Conservation (phyloP, 2,329 filamentous ascomycete genomes). For the Lithohypha guttulata region DNA sequence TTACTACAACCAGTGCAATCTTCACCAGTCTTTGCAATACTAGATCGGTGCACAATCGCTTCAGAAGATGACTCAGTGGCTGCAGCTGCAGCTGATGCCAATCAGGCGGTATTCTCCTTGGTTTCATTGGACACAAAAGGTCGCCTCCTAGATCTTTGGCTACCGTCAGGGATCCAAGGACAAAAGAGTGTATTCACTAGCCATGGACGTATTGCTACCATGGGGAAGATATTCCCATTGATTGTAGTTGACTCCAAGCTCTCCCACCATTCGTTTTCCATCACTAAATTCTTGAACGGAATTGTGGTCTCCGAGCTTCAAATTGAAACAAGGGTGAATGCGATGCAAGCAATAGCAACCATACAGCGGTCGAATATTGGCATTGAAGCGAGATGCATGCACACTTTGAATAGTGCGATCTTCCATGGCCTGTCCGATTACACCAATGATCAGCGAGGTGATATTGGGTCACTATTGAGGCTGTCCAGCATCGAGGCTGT, state of each 20-base stretch:
- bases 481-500: slow-evolving; percentile 65
- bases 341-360: slow-evolving; percentile 14
- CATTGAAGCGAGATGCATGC: slow-evolving; percentile 22
- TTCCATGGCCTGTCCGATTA: slow-evolving; percentile 63
- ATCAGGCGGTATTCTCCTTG: slow-evolving; percentile 31
- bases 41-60: slow-evolving; percentile 32
- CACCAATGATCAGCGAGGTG: slow-evolving; percentile 76
- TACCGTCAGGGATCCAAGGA: slow-evolving; percentile 28
- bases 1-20: not conserved
- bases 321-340: slow-evolving; percentile 20
- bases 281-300: slow-evolving; percentile 11
- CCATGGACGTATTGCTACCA: slow-evolving; percentile 33
- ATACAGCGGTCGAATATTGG: not conserved
- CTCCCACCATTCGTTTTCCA: not conserved
- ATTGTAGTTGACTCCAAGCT: slow-evolving; percentile 19
- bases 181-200: slow-evolving; percentile 29
- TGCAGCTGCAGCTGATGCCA: slow-evolving; percentile 30
- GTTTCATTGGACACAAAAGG: slow-evolving; percentile 26
- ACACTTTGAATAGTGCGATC: slow-evolving; percentile 23
- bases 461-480: slow-evolving; percentile 78
- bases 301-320: slow-evolving; percentile 15
- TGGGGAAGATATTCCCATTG: slow-evolving; percentile 31
- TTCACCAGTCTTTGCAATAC: slow-evolving; percentile 23
- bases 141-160: slow-evolving; percentile 30
- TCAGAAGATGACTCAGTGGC: slow-evolving; percentile 31